Evolutionary conservation across 1,284 basidiomycete species (phyloP).

Genomic region (Ganoderma leucocontextum): DNA sequence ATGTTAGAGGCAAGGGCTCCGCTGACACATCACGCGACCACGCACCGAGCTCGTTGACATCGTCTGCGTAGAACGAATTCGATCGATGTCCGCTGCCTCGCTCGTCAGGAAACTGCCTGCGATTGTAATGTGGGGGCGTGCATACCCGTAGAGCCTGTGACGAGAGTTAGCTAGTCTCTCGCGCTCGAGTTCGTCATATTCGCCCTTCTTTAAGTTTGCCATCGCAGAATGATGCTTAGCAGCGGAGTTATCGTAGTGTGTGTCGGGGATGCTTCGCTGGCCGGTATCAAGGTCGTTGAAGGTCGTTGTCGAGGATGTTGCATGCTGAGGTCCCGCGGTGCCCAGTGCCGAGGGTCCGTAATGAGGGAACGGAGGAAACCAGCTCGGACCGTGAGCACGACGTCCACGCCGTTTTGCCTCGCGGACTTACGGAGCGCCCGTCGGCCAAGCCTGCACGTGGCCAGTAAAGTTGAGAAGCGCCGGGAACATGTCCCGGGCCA

Average conservation of each 20-base stretch:
- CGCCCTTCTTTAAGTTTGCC: background rate
- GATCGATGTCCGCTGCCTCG: slow-evolving; percentile 63
- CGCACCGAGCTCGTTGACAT: slow-evolving; percentile 63
- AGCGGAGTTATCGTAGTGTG: background rate
- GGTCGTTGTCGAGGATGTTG: background rate
- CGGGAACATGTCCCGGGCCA: background rate
- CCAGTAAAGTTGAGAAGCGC: slow-evolving; percentile 7
- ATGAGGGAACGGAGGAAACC: background rate
- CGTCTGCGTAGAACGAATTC: slow-evolving; percentile 62
- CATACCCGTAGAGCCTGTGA: background rate
- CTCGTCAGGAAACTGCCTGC: background rate
- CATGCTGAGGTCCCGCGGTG: background rate
- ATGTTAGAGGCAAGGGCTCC: background rate
- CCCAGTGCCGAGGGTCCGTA: background rate
- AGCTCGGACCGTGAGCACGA: background rate
- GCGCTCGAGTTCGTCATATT: background rate
- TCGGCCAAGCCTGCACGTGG: background rate
- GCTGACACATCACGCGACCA: background rate
- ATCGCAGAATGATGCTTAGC: background rate
- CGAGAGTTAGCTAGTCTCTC: background rate
- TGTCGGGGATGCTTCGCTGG: background rate
- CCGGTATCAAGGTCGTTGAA: background rate
- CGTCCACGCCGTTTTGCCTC: background rate
- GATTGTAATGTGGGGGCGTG: no score
- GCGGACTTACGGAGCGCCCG: background rate